These are phyloP conservation scores for Dictyostelium brefeldianum DNA, from an alignment of 78 protist species.

Conservation along the genomic window DNA sequence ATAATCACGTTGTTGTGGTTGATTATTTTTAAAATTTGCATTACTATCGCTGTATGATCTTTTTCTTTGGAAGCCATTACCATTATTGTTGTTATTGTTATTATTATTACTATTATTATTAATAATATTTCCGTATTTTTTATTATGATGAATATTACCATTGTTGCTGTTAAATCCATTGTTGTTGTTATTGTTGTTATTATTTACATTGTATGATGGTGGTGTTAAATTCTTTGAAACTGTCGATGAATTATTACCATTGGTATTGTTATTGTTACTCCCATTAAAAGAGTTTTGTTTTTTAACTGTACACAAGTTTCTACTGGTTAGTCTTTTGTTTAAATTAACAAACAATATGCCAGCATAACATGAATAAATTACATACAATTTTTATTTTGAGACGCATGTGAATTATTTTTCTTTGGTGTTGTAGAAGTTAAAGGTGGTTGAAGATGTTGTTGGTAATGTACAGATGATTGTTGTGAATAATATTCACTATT, in stretches of 20 bases:
- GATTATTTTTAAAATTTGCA: not conserved
- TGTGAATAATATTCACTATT: not conserved
- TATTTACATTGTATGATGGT: conserved; percentile 3
- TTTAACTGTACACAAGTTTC: not conserved
- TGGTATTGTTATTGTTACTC: not conserved
- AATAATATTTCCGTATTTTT: too few relatives aligned
- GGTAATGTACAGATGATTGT: not conserved
- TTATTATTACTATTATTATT: too few relatives aligned
- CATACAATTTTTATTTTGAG: not conserved
- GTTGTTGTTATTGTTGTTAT: not conserved
- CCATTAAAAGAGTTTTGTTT: conserved; percentile 7
- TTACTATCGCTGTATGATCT: conserved; percentile 13
- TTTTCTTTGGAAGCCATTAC: not conserved
- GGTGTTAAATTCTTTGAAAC: not conserved
- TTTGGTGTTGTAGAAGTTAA: not conserved
- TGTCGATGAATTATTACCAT: not conserved
- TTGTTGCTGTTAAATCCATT: not conserved
- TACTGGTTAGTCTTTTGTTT: not conserved
- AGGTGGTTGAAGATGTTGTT: not conserved
- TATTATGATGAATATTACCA: too few relatives aligned
- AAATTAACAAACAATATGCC: not conserved
- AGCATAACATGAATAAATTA: too few relatives aligned
- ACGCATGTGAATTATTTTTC: not conserved
- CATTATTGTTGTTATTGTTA: not conserved
- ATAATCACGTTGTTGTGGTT: not conserved